A percentile compares a stretch with the other conserved stretches of the same genome.
Evolutionary conservation across 2,329 filamentous ascomycete species (phyloP).

Genomic region (Bipolaris bicolor): DNA sequence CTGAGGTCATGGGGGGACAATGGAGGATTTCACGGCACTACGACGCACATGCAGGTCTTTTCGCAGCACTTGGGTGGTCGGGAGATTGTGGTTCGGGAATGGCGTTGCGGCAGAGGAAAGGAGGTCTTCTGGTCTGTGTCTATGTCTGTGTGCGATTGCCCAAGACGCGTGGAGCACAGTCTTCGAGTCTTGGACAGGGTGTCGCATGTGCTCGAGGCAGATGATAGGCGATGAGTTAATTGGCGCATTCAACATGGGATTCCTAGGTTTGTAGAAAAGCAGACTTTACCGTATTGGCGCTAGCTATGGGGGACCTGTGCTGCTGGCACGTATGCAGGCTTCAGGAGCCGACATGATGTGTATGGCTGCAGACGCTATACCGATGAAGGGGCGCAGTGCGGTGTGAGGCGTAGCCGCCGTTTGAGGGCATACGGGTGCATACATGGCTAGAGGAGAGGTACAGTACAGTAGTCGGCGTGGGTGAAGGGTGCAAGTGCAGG

Average conservation of each 20-base stretch:
- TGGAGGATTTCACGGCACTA: background rate
- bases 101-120: background rate
- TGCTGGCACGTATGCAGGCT: conserved; percentile 12
- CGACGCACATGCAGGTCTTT: background rate
- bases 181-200: background rate
- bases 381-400: background rate
- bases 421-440: background rate
- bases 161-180: background rate
- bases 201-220: background rate
- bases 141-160: background rate
- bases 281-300: background rate
- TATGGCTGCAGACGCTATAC: conserved; percentile 4
- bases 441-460: background rate
- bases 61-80: background rate
- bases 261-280: background rate
- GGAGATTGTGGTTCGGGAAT: background rate
- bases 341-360: conserved; percentile 15
- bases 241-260: background rate
- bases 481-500: background rate
- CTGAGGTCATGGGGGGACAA: background rate
- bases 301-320: background rate
- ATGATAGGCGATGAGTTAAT: background rate
- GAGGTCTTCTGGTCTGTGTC: background rate
- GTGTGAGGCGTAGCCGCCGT: background rate
- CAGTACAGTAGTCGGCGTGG: background rate